phyloP scores from a whole-genome alignment of 139 green algal genomes.

The Micromonas commoda region DNA sequence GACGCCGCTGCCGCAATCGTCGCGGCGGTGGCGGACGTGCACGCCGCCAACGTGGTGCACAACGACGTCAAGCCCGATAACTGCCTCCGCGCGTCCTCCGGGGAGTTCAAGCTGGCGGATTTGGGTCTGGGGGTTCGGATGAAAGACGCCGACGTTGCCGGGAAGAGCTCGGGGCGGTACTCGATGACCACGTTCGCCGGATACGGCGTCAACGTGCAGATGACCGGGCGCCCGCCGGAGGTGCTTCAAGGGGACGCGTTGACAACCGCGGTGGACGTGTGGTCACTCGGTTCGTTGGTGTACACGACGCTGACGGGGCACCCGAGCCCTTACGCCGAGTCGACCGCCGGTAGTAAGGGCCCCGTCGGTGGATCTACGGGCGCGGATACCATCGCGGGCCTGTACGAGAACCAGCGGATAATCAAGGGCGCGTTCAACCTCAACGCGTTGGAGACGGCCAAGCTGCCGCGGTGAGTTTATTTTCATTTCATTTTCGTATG shows the following conservation, averaged over 20 bases:
- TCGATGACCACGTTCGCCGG: conserved; percentile 13
- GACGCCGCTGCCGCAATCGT: background rate
- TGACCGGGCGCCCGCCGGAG: conserved; percentile 3
- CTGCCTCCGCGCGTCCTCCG: background rate
- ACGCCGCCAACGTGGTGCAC: background rate
- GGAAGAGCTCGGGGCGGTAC: background rate
- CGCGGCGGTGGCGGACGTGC: background rate
- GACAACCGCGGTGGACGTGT: conserved; percentile 8
- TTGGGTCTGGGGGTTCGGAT: conserved; percentile 6
- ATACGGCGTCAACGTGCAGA: conserved; percentile 6
- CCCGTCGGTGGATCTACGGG: background rate
- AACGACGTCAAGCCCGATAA: conserved; percentile 25
- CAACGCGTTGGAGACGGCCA: background rate
- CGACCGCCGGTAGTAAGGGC: background rate
- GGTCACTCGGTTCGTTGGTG: background rate
- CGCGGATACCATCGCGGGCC: background rate
- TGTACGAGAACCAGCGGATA: conserved; percentile 11
- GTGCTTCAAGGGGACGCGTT: background rate
- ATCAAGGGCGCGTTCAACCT: conserved; percentile 14
- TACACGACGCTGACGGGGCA: background rate
- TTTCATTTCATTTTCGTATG: too few relatives aligned
- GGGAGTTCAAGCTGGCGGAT: conserved; percentile 21
- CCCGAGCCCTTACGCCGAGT: background rate
- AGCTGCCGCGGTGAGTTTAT: conserved; percentile 12
- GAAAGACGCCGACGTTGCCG: background rate